Percentiles rank a stretch among this genome's conserved stretches.
Evolutionary conservation across 345 rosid genomes (phyloP).

Genomic region (Luvunga scandens): DNA sequence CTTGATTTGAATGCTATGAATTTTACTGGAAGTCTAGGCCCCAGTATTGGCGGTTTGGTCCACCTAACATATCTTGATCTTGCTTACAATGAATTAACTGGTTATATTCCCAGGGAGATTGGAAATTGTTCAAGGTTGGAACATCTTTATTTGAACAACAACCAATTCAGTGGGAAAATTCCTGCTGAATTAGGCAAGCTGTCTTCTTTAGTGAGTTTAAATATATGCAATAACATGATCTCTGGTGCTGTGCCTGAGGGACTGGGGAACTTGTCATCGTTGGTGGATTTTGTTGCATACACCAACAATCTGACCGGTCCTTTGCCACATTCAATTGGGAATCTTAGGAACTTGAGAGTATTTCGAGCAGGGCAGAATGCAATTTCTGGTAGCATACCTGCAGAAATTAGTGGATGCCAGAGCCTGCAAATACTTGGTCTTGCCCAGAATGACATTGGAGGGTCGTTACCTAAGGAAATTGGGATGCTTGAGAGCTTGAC

Average conservation of each 20-base stretch:
- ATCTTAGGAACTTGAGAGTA: slow-evolving; percentile 46
- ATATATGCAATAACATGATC: slow-evolving; percentile 75
- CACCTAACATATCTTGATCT: slow-evolving; percentile 62
- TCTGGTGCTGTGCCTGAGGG: slow-evolving; percentile 72
- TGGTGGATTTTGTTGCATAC: slow-evolving; percentile 70
- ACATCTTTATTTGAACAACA: slow-evolving; percentile 57
- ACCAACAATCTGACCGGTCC: slow-evolving; percentile 80
- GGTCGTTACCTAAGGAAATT: slow-evolving; percentile 70
- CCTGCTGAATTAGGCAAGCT: slow-evolving; percentile 58
- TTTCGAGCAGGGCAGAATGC: slow-evolving; percentile 82
- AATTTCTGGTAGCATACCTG: slow-evolving; percentile 71
- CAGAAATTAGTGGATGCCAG: slow-evolving; percentile 66
- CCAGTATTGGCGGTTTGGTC: slow-evolving; percentile 64
- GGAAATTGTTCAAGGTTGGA: slow-evolving; percentile 59
- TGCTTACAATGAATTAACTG: slow-evolving; percentile 52
- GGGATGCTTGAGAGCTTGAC: slow-evolving; percentile 66
- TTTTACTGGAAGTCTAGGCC: slow-evolving; percentile 71
- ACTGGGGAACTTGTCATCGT: slow-evolving; percentile 57
- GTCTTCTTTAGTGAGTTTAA: slow-evolving; percentile 38
- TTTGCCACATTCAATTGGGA: slow-evolving; percentile 79
- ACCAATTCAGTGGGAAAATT: slow-evolving; percentile 58
- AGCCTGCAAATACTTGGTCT: slow-evolving; percentile 72
- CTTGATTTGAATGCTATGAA: slow-evolving; percentile 69
- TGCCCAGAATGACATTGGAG: slow-evolving; percentile 74
- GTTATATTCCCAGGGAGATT: slow-evolving; percentile 68